Evolutionary conservation across 345 rosid species (phyloP).

Genomic region (Eucalyptus decipiens): DNA sequence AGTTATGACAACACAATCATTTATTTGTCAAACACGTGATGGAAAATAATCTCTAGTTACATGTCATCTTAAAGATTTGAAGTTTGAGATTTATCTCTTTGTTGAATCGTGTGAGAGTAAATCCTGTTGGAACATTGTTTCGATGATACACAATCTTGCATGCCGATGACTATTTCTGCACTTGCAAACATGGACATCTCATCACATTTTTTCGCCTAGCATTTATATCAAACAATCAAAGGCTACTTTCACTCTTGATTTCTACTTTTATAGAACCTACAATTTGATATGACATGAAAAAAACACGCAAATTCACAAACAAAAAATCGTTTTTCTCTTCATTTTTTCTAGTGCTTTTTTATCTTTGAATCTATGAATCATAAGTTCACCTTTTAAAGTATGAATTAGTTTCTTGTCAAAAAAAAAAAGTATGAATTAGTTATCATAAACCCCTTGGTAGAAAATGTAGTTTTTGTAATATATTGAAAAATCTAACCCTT

Average conservation of each 20-base stretch:
- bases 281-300: not conserved
- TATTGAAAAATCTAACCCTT: not conserved
- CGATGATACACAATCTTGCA: not conserved
- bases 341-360: not conserved
- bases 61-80: not conserved
- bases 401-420: not conserved
- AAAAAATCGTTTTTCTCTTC: not conserved
- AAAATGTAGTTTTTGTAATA: not conserved
- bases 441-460: not conserved
- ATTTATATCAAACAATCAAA: not conserved
- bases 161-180: not conserved
- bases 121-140: rapidly evolving
- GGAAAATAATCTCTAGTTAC: not conserved
- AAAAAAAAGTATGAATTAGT: not conserved
- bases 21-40: not conserved
- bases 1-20: not conserved
- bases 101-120: not conserved
- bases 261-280: not conserved
- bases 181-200: not conserved
- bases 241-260: rapidly evolving
- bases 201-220: not conserved
- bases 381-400: not conserved
- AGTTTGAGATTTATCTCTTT: not conserved
- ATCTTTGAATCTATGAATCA: not conserved
- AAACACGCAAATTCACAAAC: not conserved